A percentile compares a stretch with the other conserved stretches of the same genome.
Evolutionary conservation across 1,284 basidiomycete genomes (phyloP).

Genomic region (Flammula alnicola): DNA sequence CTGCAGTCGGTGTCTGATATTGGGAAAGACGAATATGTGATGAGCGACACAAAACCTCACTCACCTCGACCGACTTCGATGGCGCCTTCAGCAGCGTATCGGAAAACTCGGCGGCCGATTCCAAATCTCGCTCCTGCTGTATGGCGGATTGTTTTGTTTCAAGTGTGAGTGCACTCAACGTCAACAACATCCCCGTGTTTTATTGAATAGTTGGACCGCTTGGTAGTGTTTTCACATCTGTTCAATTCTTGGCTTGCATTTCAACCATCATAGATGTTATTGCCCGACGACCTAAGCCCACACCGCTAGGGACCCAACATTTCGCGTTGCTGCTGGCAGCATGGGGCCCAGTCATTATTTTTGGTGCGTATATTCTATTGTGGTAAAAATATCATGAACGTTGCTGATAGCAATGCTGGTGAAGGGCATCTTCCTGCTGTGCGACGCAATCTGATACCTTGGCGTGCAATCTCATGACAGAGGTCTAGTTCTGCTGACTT

Average conservation of each 20-base stretch:
- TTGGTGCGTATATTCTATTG: conserved; percentile 36
- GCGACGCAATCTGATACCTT: conserved; percentile 28
- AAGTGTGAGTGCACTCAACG: conserved; percentile 42
- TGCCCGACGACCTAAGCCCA: conserved; percentile 35
- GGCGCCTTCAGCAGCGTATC: neutral
- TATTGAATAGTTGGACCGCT: too few relatives aligned
- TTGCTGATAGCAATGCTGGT: neutral
- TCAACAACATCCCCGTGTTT: too few relatives aligned
- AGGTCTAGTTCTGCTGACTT: neutral
- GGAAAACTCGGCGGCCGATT: conserved; percentile 26
- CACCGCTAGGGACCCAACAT: conserved; percentile 59
- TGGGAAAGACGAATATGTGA: conserved; percentile 16
- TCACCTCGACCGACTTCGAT: conserved; percentile 4
- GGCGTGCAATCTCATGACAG: conserved; percentile 21
- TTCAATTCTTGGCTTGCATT: conserved; percentile 50
- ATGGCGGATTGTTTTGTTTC: conserved; percentile 41
- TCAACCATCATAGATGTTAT: conserved; percentile 55
- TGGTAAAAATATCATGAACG: neutral
- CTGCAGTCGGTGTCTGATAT: too few relatives aligned
- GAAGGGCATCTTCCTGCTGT: conserved; percentile 32
- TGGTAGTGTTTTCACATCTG: conserved; percentile 41
- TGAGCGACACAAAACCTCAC: conserved; percentile 9
- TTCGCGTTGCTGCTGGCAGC: conserved; percentile 54
- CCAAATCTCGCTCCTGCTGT: conserved; percentile 36
- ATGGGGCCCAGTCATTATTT: conserved; percentile 55